Base-by-base conservation (phyloP, 805 yeast genomes). In the Candida oleophila region DNA sequence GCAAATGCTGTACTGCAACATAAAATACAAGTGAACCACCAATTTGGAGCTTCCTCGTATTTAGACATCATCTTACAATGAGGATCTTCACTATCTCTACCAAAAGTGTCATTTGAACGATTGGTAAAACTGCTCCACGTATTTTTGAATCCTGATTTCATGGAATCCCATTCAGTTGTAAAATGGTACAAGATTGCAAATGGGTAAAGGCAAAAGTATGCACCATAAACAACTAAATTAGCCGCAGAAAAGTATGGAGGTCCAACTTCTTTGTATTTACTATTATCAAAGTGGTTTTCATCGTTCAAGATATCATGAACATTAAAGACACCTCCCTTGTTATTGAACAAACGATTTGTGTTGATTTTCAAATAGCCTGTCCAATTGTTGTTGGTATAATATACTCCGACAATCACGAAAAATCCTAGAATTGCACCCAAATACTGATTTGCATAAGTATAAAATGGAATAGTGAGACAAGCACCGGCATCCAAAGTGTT, bases 21-120 rank as follows among this genome's bases (percentile, higher is more conserved):
- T 36, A 83, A 68, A 14, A 79, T 65, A 2, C 62, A 49, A 3
- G 65, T 55, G 54, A 77, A 85, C 88, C 89, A 83, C 83, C 84
- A 81, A 52, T 82, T 86, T 1, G 95, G 94, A 18, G 83, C 88
- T 52, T 85, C 89, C 34, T 74, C 74, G 61, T 85, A 84, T 46
- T 63, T 67, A 39, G 74, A 50, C 83, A 82, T 81, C 76, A 81
- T 79, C 41, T 66, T 68, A 46, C 81, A 73, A 54, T 80, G 84
- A 1, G 84, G 79, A 54, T 83, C 87, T 19, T 74, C 46, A 4
- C 51, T 49, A 30, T 62, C 65, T 11, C 58, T 53, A 3, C 66
- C 69, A 41, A 60, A 63, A 8, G 61, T 62, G 35, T 49, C 50
- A 47, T 63, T 64, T 3, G 38, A 18, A 3, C 49, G 53, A 46